A percentile compares a stretch with the other conserved stretches of the same genome.
phyloP scores from a whole-genome alignment of 176 grass and related monocot genomes.

The Elymus sibiricus region DNA sequence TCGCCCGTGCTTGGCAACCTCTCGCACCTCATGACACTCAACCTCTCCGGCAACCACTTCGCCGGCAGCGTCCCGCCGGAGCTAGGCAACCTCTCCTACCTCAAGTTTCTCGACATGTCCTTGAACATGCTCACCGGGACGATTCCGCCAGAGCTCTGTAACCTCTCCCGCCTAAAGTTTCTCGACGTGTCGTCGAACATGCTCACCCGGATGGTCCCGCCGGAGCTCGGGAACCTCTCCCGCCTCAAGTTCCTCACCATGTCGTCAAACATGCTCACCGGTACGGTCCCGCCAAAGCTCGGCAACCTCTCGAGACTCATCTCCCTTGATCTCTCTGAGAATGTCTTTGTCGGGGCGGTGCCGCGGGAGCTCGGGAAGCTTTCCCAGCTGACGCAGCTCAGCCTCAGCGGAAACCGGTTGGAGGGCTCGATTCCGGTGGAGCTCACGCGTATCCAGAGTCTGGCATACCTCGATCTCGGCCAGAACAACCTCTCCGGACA shows the following conservation, averaged over 20 bases:
- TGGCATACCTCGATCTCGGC: slow-evolving; percentile 67
- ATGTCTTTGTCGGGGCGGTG: no score
- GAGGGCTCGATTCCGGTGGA: slow-evolving; percentile 53
- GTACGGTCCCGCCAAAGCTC: not conserved
- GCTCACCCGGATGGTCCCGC: no score
- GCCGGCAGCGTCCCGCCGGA: slow-evolving; percentile 23
- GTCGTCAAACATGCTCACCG: slow-evolving; percentile 11
- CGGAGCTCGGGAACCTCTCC: no score
- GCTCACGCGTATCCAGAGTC: slow-evolving; percentile 33
- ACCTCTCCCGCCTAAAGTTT: no score
- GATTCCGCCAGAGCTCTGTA: no score
- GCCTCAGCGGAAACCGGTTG: slow-evolving; percentile 47
- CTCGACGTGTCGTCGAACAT: no score
- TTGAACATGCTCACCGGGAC: no score
- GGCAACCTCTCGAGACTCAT: no score
- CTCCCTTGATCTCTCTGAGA: no score
- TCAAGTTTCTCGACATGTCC: slow-evolving; percentile 1
- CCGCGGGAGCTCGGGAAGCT: no score
- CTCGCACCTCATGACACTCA: slow-evolving; percentile 57
- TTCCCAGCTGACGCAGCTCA: slow-evolving; percentile 48
- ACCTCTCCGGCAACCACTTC: slow-evolving; percentile 43
- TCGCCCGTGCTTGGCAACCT: slow-evolving; percentile 47
- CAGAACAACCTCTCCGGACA: slow-evolving; percentile 49
- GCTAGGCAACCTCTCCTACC: slow-evolving; percentile 23
- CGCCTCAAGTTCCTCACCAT: not conserved